Evolutionary conservation across 176 grass and related monocot species (phyloP), one percentile per base, ranked within the genome.

Genomic region (Musa troglodytarum): DNA sequence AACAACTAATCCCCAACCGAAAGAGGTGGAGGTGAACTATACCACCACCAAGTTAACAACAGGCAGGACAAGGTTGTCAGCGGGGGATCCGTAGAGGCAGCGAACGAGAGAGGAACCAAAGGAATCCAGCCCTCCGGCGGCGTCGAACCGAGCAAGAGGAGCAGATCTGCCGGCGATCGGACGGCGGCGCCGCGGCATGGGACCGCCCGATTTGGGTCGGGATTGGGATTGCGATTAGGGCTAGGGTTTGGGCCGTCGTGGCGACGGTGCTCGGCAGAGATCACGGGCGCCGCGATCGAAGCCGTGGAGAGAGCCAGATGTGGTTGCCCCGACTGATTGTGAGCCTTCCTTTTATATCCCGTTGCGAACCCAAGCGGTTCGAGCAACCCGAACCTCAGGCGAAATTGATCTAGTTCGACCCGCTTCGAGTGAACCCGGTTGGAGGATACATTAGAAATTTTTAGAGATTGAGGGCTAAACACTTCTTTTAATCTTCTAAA

Each of bases 181-280:
- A 66, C 24, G 64, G 26, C 64, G 25, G 10, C 2, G 64, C 64
- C 64, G 11, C 11, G 24, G 10, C 14, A 67, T 12, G 25, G 64
- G 64, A 25, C 64, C 64, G 64, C 24, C 64, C 12, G 64, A 67
- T 34, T 67, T 67, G 64, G 64, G 64, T 67, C 64, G 64, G 64
- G 64, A 66, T 28, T 3, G 24, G 64, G 24, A 65, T 29, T 29
- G 28, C 28, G 28, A 67, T 15, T 34, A 34, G 64, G 64, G 64
- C 24, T 67, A 34, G 64, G 64, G 64, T 34, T 19, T 67, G 64
- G 64, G 64, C 64, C 64, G 8, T 67, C 12, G 23, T 67, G 64
- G 25, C 13, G 26, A 34, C 12, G 25, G 24, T 0, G 64, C 23
- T 12, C 10, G 2, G 21, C 64, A 67, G 12, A 1, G 2, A 6